Evolutionary conservation across 805 yeast species (phyloP).

Genomic region (Suhomyces vadensis): DNA sequence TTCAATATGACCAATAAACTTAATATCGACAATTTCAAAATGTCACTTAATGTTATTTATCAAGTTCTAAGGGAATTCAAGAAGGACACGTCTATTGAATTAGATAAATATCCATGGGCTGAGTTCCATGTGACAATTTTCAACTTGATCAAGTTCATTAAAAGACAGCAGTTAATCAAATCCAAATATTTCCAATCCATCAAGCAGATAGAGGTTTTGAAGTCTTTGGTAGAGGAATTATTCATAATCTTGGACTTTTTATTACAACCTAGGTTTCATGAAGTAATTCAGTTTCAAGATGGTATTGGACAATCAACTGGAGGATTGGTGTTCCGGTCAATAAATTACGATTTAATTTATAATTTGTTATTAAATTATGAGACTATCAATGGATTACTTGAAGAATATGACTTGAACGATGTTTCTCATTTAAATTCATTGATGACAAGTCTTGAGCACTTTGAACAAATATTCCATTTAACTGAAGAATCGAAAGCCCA

Average conservation of each 20-base stretch:
- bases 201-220: slow-evolving; percentile 12
- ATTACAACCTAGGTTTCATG: slow-evolving; percentile 19
- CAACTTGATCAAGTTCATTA: slow-evolving; percentile 31
- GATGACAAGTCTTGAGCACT: slow-evolving; percentile 18
- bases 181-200: slow-evolving; percentile 16
- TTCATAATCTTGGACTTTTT: slow-evolving; percentile 21
- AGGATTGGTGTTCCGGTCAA: slow-evolving; percentile 21
- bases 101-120: slow-evolving; percentile 33
- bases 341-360: slow-evolving; percentile 34
- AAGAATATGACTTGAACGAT: slow-evolving; percentile 13
- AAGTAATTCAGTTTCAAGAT: slow-evolving; percentile 15
- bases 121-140: slow-evolving; percentile 35
- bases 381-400: slow-evolving; percentile 16
- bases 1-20: slow-evolving; percentile 41
- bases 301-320: slow-evolving; percentile 17
- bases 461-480: slow-evolving; percentile 19
- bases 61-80: slow-evolving; percentile 22
- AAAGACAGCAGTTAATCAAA: slow-evolving; percentile 18
- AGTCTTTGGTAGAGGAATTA: slow-evolving; percentile 26
- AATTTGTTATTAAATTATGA: slow-evolving; percentile 28
- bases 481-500: slow-evolving; percentile 15
- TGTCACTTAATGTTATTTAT: slow-evolving; percentile 28
- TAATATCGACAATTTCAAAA: slow-evolving; percentile 30
- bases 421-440: slow-evolving; percentile 13
- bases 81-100: slow-evolving; percentile 17